These are phyloP conservation scores for Heracleum sosnowskyi DNA, from an alignment of 129 eudicot genomes.

Conservation along the genomic window DNA sequence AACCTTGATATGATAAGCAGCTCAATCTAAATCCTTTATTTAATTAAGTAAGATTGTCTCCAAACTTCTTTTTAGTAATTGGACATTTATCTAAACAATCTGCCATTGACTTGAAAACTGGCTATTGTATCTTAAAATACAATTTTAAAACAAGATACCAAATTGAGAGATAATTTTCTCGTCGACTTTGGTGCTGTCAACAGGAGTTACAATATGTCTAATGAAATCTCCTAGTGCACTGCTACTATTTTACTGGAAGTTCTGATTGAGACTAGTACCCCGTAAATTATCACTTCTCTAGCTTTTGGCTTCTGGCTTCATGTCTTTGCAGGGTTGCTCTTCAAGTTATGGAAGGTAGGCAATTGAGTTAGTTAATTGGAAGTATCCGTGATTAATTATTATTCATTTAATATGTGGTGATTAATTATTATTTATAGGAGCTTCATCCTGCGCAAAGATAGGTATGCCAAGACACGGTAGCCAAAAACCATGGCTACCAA, in stretches of 20 bases:
- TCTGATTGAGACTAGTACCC: not conserved
- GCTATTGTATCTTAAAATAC: not conserved
- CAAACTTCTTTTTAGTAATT: not conserved
- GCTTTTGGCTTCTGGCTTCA: not conserved
- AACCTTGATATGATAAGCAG: not conserved
- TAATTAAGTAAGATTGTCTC: not conserved
- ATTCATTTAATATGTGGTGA: not conserved
- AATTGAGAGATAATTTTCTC: not conserved
- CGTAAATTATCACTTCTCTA: not conserved
- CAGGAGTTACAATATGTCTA: not conserved
- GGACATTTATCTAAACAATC: not conserved
- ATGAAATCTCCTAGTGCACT: not conserved
- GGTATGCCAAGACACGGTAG: slow-evolving; percentile 77
- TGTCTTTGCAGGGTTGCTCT: not conserved
- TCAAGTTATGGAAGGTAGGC: not conserved
- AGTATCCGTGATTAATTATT: not conserved
- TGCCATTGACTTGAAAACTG: not conserved
- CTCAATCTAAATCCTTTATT: not conserved
- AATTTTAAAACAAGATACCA: not conserved
- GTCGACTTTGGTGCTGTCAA: not conserved
- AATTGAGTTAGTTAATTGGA: not conserved
- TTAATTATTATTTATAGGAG: slow-evolving; percentile 3
- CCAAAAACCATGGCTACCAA: slow-evolving; percentile 78
- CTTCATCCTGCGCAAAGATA: slow-evolving; percentile 66
- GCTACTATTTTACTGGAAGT: not conserved